Base-by-base conservation (phyloP, 2,329 filamentous ascomycete genomes). In the Cercospora nicotianae region DNA sequence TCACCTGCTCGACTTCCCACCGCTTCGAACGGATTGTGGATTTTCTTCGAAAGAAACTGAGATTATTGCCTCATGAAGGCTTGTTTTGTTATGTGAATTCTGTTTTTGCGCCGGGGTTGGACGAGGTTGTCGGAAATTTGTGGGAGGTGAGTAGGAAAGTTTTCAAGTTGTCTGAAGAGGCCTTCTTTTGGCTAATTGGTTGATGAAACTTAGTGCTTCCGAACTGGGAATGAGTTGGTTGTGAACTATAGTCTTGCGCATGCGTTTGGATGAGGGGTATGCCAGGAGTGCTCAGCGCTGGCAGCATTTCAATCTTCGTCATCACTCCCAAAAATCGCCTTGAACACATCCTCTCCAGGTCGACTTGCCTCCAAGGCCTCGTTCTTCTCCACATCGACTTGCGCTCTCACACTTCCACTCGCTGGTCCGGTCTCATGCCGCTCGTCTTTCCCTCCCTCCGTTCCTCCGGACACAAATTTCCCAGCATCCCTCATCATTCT, bases 291-390 rank as follows among this genome's bases (percentile, higher is more conserved):
- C 30, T 31, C 26, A 28, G 26, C 26, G 26, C 26, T 28, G 26
- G 6, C 26, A 28, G 6, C 6, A 5, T 28, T 3, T 61, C 28
- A 48, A 33, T 77, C 74, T 53, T 77, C 76, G 69, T 87, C 82
- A 65, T 92, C 90, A 73, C 92, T 91, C 5, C 94, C 94, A 85
- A 98, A 98, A 31, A 98, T 93, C n/a, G 93, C 92, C 73, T 88
- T 92, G 74, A 97, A 93, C 0, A 97, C 89, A 53, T 91, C 91
- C 60, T 94, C 92, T 16, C 90, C 89, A 0, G 93, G 91, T 64
- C 88, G 86, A 42, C 74, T 89, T 84, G 0, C 86, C 89, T 75
- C 96, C 91, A 9, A 96, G 3, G 91, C 91, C 66, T 93, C 90
- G 74, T 97, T 97, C 72, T 84, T 87, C 70, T 92, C 91, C 0